Evolutionary conservation across 2,329 filamentous ascomycete genomes (phyloP).

Genomic region (Gnomoniopsis smithogilvyi): DNA sequence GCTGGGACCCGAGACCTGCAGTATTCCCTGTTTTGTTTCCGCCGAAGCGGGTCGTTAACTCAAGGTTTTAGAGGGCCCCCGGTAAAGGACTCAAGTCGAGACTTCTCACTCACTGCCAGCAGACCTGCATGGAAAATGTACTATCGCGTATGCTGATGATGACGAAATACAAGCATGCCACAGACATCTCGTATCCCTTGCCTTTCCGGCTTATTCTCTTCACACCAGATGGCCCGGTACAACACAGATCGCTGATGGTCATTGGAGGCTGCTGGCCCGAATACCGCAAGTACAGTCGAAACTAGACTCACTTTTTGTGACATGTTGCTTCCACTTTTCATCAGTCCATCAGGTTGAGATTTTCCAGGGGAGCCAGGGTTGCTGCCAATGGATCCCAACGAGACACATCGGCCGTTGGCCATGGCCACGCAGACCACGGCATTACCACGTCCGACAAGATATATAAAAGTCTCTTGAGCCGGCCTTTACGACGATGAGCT

Average conservation of each 20-base stretch:
- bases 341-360: slow-evolving; percentile 17
- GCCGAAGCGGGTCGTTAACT: not conserved
- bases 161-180: not conserved
- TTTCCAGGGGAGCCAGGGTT: slow-evolving; percentile 8
- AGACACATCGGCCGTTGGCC: slow-evolving; percentile 10
- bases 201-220: slow-evolving; percentile 12
- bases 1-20: slow-evolving; percentile 14
- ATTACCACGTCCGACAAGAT: not conserved
- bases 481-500: slow-evolving; percentile 1
- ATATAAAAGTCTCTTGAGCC: slow-evolving; percentile 14
- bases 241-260: not conserved
- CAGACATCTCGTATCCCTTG: not conserved
- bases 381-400: slow-evolving; percentile 9
- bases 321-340: slow-evolving; percentile 18
- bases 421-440: slow-evolving; percentile 2
- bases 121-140: not conserved
- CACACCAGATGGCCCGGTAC: not conserved
- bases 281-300: not conserved
- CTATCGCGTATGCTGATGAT: not conserved
- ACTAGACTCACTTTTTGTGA: slow-evolving; percentile 1
- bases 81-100: too few relatives aligned
- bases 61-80: not conserved
- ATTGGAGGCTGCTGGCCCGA: not conserved
- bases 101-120: too few relatives aligned
- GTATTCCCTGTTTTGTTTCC: not conserved